These are phyloP conservation scores for Mycena chlorophos DNA, from an alignment of 768 basidiomycete species.

Conservation along the genomic window DNA sequence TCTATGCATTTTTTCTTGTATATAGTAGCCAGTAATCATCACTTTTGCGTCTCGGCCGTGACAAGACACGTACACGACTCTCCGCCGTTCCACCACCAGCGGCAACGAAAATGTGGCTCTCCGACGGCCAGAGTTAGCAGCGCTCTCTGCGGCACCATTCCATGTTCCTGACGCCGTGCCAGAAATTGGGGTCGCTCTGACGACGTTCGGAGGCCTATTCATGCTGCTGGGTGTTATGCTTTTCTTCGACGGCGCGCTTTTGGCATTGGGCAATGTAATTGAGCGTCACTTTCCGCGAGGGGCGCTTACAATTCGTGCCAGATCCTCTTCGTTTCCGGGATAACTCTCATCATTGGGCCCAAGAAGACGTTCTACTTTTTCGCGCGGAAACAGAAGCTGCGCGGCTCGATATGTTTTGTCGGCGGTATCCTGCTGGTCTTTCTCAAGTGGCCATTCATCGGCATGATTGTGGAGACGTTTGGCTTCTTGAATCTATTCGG, in stretches of 20 bases:
- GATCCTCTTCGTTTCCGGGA: constrained; percentile 92
- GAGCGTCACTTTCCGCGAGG: background rate
- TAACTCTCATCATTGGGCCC: constrained; percentile 96
- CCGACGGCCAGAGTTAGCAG: constrained; percentile 62
- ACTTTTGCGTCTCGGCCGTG: too few relatives aligned
- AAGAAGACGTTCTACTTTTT: constrained; percentile 99
- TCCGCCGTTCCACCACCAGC: too few relatives aligned
- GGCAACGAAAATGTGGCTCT: constrained; percentile 77
- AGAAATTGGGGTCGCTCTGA: constrained; percentile 97
- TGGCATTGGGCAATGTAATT: constrained; percentile 93
- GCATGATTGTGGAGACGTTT: constrained; percentile 91
- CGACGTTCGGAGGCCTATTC: constrained; percentile 92
- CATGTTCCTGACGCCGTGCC: constrained; percentile 21
- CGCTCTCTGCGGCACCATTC: background rate
- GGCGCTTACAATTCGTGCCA: constrained; percentile 34
- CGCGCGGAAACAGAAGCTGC: constrained; percentile 89
- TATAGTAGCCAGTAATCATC: background rate
- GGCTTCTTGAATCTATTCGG: constrained; percentile 98
- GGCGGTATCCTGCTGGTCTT: constrained; percentile 93
- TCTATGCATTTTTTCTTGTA: background rate
- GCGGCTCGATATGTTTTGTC: constrained; percentile 86
- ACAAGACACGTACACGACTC: background rate
- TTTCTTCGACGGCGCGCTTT: constrained; percentile 92
- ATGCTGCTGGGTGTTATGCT: constrained; percentile 96
- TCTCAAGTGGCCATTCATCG: constrained; percentile 91